Conservation (phyloP, 1,139 yeast species). For the Pneumocystis canis region DNA sequence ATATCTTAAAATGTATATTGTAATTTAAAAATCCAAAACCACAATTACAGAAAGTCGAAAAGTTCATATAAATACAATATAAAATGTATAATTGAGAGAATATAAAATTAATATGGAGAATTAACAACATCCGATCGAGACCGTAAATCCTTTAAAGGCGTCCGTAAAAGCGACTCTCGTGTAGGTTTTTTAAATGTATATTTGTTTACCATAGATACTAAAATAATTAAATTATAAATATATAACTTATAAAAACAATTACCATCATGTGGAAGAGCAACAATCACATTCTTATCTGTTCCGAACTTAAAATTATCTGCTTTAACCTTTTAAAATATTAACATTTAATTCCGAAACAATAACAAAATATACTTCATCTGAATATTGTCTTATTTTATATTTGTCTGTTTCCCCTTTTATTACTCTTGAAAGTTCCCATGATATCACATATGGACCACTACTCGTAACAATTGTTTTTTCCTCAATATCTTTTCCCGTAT, state of each 20-base stretch:
- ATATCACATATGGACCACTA: constrained; percentile 63
- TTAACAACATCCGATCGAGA: neutral
- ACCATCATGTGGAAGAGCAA: constrained; percentile 55
- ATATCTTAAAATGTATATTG: too few species aligned
- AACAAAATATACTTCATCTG: constrained; percentile 22
- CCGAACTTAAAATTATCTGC: constrained; percentile 72
- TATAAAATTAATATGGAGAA: neutral
- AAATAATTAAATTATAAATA: neutral
- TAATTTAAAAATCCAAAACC: too few species aligned
- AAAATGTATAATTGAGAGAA: neutral
- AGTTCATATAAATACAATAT: neutral
- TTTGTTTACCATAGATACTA: constrained; percentile 35
- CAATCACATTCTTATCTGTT: constrained; percentile 51
- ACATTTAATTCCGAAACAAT: neutral
- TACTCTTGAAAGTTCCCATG: constrained; percentile 61
- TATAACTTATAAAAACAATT: neutral
- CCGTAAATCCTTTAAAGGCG: constrained; percentile 16
- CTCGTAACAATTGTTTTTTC: constrained; percentile 66
- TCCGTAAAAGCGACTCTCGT: constrained; percentile 30
- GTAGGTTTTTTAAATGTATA: constrained; percentile 44
- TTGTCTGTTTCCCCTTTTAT: constrained; percentile 41
- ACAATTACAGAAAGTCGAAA: neutral
- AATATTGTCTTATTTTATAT: constrained; percentile 50
- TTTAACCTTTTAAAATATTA: constrained; percentile 32
- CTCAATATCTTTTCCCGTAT: constrained; percentile 45